A percentile compares a stretch with the other conserved stretches of the same genome.
These are phyloP conservation scores for Takashimella koratensis DNA, from an alignment of 1,284 basidiomycete genomes.

Conservation along the genomic window DNA sequence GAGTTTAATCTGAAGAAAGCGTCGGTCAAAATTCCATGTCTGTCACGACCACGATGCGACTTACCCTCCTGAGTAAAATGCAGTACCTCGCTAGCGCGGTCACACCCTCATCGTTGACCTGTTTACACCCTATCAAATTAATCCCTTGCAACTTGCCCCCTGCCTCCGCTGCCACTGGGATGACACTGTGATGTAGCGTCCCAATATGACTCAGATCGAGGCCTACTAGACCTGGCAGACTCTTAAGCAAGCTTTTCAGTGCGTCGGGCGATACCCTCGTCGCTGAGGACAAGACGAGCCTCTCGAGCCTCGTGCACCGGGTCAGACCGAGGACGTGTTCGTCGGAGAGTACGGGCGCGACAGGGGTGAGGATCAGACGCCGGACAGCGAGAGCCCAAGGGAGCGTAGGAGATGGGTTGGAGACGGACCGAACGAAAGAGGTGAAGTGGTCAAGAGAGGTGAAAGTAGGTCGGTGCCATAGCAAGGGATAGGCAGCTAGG, in stretches of 20 bases:
- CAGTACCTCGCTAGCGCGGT: constrained; percentile 71
- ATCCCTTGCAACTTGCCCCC: constrained; percentile 84
- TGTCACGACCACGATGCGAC: constrained; percentile 12
- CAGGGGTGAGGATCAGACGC: constrained; percentile 79
- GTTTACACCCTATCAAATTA: constrained; percentile 81
- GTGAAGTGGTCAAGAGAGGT: constrained; percentile 55
- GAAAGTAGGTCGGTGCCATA: constrained; percentile 89
- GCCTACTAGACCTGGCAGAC: constrained; percentile 74
- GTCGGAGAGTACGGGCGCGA: constrained; percentile 72
- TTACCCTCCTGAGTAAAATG: constrained; percentile 63
- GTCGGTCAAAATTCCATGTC: background rate
- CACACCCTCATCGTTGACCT: constrained; percentile 74
- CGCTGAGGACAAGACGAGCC: constrained; percentile 87
- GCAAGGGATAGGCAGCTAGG: constrained; percentile 86
- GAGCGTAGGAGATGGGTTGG: constrained; percentile 62
- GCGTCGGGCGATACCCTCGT: constrained; percentile 65
- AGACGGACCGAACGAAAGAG: constrained; percentile 26
- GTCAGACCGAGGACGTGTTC: constrained; percentile 70
- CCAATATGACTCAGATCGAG: constrained; percentile 78
- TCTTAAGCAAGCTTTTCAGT: constrained; percentile 65
- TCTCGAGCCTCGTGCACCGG: constrained; percentile 78
- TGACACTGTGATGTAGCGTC: constrained; percentile 65
- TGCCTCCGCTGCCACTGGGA: constrained; percentile 65
- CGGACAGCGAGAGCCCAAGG: constrained; percentile 84
- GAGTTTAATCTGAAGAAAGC: constrained; percentile 73